Evolutionary conservation across 768 basidiomycete genomes (phyloP).

Genomic region (Auriscalpium orientale): DNA sequence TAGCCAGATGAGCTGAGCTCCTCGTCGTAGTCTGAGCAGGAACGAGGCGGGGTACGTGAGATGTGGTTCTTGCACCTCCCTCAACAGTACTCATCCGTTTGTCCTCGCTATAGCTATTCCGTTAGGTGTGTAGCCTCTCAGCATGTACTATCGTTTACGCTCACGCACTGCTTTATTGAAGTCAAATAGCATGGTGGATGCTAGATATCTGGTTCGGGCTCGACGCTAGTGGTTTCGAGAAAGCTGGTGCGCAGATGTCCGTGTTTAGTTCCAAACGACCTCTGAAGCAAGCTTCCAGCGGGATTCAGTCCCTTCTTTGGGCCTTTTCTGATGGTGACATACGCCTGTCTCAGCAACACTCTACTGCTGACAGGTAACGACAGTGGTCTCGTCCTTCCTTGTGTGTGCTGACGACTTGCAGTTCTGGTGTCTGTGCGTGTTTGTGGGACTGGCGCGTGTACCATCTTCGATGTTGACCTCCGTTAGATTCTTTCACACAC

Average conservation of each 20-base stretch:
- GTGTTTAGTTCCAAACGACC: neutral
- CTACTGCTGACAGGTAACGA: conserved; percentile 74
- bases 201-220: conserved; percentile 92
- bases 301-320: conserved; percentile 85
- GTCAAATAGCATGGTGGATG: conserved; percentile 91
- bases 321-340: conserved; percentile 83
- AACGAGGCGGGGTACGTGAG: conserved; percentile 46
- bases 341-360: conserved; percentile 90
- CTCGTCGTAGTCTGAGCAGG: conserved; percentile 47
- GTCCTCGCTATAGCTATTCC: conserved; percentile 17
- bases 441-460: neutral
- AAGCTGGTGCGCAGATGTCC: conserved; percentile 50
- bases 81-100: conserved; percentile 11
- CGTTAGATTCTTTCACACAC: conserved; percentile 87
- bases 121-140: conserved; percentile 25
- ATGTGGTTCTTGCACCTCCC: neutral
- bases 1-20: neutral
- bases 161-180: conserved; percentile 15
- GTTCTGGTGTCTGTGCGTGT: conserved; percentile 5
- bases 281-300: conserved; percentile 27
- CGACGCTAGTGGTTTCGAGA: conserved; percentile 84
- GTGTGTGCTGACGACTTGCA: neutral
- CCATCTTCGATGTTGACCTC: neutral
- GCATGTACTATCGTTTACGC: neutral
- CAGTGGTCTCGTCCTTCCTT: neutral